phyloP scores from a whole-genome alignment of 2,329 filamentous ascomycete species.

The Exophiala xenobiotica region DNA sequence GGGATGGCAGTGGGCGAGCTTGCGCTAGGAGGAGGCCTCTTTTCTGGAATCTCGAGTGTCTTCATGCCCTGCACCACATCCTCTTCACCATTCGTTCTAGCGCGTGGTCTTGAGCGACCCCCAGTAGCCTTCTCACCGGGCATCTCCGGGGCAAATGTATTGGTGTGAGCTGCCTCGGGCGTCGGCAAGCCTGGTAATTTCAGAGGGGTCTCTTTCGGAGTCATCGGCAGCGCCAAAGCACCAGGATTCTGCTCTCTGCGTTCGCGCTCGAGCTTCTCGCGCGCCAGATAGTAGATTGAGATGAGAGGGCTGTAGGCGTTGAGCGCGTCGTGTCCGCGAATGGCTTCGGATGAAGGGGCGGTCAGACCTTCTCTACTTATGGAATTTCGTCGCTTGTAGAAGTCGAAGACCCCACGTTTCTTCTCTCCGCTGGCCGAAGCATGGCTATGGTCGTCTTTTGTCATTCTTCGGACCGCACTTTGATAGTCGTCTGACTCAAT shows the following conservation, averaged over 20 bases:
- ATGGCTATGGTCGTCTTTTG: slow-evolving; percentile 63
- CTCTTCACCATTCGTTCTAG: slow-evolving; percentile 91
- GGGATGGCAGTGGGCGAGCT: slow-evolving; percentile 27
- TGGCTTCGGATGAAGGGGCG: slow-evolving; percentile 79
- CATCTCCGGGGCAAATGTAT: slow-evolving; percentile 80
- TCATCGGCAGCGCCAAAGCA: slow-evolving; percentile 56
- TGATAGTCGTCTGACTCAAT: slow-evolving; percentile 95
- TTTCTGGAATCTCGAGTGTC: slow-evolving; percentile 56
- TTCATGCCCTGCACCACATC: slow-evolving; percentile 75
- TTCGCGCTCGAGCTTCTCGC: slow-evolving; percentile 82
- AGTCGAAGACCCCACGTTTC: slow-evolving; percentile 88
- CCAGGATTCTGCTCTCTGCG: slow-evolving; percentile 59
- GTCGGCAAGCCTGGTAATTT: slow-evolving; percentile 73
- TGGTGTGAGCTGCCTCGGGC: slow-evolving; percentile 86
- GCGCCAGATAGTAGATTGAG: slow-evolving; percentile 94
- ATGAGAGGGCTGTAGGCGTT: slow-evolving; percentile 92
- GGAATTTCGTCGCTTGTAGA: slow-evolving; percentile 93
- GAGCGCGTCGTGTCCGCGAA: slow-evolving; percentile 80
- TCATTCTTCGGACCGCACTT: slow-evolving; percentile 70
- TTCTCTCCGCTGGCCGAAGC: slow-evolving; percentile 68
- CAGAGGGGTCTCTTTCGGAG: slow-evolving; percentile 56
- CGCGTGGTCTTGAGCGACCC: slow-evolving; percentile 76
- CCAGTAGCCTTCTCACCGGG: slow-evolving; percentile 84
- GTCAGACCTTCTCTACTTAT: slow-evolving; percentile 83
- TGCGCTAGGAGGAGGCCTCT: slow-evolving; percentile 40